Conservation (phyloP, 352 stramenopile genomes). For the Peronospora destructor region DNA sequence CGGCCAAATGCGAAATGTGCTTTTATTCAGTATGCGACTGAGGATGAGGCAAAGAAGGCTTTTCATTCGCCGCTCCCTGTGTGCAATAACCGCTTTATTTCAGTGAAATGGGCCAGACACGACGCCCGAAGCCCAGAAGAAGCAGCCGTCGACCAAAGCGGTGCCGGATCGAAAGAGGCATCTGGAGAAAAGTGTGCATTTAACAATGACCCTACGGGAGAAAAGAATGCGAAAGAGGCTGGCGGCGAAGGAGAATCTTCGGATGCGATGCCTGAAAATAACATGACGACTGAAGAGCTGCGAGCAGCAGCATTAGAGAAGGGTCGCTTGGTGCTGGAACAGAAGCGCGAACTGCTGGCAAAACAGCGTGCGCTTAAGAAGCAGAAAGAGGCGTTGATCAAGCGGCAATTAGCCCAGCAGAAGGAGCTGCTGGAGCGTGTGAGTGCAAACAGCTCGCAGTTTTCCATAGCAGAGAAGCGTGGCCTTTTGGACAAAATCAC, state of each 20-base stretch:
- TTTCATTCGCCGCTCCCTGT: conserved; percentile 84
- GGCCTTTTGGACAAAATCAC: conserved; percentile 84
- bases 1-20: conserved; percentile 68
- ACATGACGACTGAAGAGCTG: conserved; percentile 70
- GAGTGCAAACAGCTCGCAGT: conserved; percentile 64
- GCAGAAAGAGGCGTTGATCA: conserved; percentile 77
- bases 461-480: conserved; percentile 65
- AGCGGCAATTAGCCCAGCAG: conserved; percentile 73
- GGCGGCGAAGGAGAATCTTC: conserved; percentile 14
- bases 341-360: conserved; percentile 82
- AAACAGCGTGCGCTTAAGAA: conserved; percentile 80
- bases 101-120: conserved; percentile 83
- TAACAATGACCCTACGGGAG: conserved; percentile 3
- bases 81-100: conserved; percentile 88
- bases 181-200: conserved; percentile 18
- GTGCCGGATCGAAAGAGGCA: conserved; percentile 26
- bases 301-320: conserved; percentile 69
- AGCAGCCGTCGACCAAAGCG: conserved; percentile 35
- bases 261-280: conserved; percentile 31
- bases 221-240: conserved; percentile 16
- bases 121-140: conserved; percentile 63
- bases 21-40: conserved; percentile 82
- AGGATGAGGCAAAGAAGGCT: conserved; percentile 77
- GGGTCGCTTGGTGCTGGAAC: conserved; percentile 70
- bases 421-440: conserved; percentile 79